Evolutionary conservation across 2,329 filamentous ascomycete species (phyloP).

Genomic region (Pyrenophora seminiperda): DNA sequence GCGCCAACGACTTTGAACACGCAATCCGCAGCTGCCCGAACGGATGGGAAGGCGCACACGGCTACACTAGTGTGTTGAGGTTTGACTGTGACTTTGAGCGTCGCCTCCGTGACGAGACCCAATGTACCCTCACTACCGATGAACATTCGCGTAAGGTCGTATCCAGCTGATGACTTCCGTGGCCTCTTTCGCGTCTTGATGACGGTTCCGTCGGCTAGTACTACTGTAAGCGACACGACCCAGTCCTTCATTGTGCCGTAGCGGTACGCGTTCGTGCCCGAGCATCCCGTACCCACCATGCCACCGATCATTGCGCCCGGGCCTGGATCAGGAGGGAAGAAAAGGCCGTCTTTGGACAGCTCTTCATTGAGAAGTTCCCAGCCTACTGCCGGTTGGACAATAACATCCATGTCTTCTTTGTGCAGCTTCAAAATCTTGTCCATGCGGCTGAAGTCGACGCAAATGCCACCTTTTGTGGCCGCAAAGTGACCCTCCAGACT

Average conservation of each 20-base stretch:
- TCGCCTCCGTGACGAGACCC: constrained; percentile 88
- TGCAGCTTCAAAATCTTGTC: constrained; percentile 78
- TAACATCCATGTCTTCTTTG: constrained; percentile 67
- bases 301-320: constrained; percentile 92
- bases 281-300: constrained; percentile 79
- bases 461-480: constrained; percentile 80
- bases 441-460: constrained; percentile 86
- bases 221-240: constrained; percentile 85
- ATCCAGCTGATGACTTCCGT: constrained; percentile 87
- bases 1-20: constrained; percentile 79
- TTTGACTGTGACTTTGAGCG: constrained; percentile 81
- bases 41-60: constrained; percentile 66
- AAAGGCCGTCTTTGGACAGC: constrained; percentile 72
- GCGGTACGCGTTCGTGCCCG: constrained; percentile 85
- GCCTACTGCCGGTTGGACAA: constrained; percentile 70
- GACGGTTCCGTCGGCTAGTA: constrained; percentile 86
- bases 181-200: constrained; percentile 89
- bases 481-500: constrained; percentile 89
- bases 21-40: constrained; percentile 77
- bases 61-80: constrained; percentile 82
- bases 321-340: constrained; percentile 91
- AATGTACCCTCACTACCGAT: constrained; percentile 91
- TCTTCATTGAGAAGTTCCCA: constrained; percentile 87
- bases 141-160: constrained; percentile 87
- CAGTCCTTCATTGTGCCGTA: constrained; percentile 96